Conservation (phyloP, 208 protist species). For the Herpetomonas tarakana region DNA sequence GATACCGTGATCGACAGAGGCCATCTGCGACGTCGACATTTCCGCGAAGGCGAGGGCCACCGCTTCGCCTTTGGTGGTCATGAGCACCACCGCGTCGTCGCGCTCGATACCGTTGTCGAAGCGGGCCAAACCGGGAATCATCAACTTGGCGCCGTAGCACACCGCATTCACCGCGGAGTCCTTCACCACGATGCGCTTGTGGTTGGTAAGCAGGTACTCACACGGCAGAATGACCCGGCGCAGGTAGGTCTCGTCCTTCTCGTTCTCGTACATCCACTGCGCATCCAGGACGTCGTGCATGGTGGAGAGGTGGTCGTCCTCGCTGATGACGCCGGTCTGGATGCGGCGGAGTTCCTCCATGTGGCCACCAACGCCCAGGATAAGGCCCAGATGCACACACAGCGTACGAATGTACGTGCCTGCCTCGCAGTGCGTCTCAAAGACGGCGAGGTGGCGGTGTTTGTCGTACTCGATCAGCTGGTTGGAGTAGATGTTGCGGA, state of each 20-base stretch:
- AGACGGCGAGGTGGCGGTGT: slow-evolving; percentile 96
- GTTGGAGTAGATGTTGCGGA: slow-evolving; percentile 99
- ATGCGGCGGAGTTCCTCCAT: slow-evolving; percentile 99
- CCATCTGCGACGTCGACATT: slow-evolving; percentile 98
- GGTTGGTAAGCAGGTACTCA: slow-evolving; percentile 96
- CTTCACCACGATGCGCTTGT: slow-evolving; percentile 99
- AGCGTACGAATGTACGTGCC: slow-evolving; percentile 99
- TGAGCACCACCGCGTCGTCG: slow-evolving; percentile 97
- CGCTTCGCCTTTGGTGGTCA: slow-evolving; percentile 99
- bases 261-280: slow-evolving; percentile 97
- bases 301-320: slow-evolving; percentile 97
- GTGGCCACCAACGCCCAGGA: slow-evolving; percentile 98
- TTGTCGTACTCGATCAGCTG: slow-evolving; percentile 99
- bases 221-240: slow-evolving; percentile 97
- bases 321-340: slow-evolving; percentile 95
- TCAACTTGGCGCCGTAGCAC: slow-evolving; percentile 99
- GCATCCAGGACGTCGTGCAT: slow-evolving; percentile 99
- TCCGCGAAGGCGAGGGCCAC: slow-evolving; percentile 98
- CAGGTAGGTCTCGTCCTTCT: slow-evolving; percentile 97
- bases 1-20: slow-evolving; percentile 97
- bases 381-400: slow-evolving; percentile 99
- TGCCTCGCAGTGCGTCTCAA: slow-evolving; percentile 99
- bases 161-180: slow-evolving; percentile 99
- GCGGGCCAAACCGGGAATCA: slow-evolving; percentile 98
- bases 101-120: slow-evolving; percentile 97